These are phyloP conservation scores for Myxozyma mucilagina DNA, from an alignment of 805 yeast genomes.

Conservation along the genomic window DNA sequence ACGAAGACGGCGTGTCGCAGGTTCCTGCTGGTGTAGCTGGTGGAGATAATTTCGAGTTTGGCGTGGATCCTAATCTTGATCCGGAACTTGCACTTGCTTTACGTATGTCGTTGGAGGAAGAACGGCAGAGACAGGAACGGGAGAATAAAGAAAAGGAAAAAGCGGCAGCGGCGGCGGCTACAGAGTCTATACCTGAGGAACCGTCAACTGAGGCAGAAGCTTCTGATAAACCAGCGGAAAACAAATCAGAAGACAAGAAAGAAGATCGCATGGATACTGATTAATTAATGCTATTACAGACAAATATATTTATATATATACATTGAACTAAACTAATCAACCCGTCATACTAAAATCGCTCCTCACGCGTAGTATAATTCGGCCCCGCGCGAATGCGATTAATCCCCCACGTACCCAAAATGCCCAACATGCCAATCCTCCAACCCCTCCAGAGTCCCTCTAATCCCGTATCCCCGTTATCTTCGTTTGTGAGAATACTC, in stretches of 20 bases:
- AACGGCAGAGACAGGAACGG: conserved; percentile 85
- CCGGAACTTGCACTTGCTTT: conserved; percentile 96
- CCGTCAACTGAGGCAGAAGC: conserved; percentile 14
- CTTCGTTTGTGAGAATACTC: conserved; percentile 48
- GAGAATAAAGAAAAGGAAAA: conserved; percentile 31
- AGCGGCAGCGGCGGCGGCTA: conserved; percentile 2
- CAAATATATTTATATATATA: neutral
- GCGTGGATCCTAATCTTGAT: conserved; percentile 86
- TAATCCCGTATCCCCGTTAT: conserved; percentile 48
- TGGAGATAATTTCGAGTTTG: conserved; percentile 55
- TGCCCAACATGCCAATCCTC: conserved; percentile 80
- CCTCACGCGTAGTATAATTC: conserved; percentile 21
- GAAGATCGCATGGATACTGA: conserved; percentile 25
- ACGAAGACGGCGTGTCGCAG: conserved; percentile 52
- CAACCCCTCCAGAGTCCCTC: conserved; percentile 80
- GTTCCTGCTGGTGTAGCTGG: conserved; percentile 47
- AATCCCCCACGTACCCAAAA: conserved; percentile 81
- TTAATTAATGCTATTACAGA: neutral
- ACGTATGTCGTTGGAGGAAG: conserved; percentile 92
- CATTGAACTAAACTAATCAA: neutral
- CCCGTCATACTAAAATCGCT: conserved; percentile 16
- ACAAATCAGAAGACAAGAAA: neutral
- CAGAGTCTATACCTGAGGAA: conserved; percentile 27
- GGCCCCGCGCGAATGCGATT: conserved; percentile 50
- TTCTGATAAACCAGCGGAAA: neutral